Evolutionary conservation across 148 eudicot species (phyloP), one percentile per base, ranked within the genome.

Genomic region (Nepenthes mirabilis): DNA sequence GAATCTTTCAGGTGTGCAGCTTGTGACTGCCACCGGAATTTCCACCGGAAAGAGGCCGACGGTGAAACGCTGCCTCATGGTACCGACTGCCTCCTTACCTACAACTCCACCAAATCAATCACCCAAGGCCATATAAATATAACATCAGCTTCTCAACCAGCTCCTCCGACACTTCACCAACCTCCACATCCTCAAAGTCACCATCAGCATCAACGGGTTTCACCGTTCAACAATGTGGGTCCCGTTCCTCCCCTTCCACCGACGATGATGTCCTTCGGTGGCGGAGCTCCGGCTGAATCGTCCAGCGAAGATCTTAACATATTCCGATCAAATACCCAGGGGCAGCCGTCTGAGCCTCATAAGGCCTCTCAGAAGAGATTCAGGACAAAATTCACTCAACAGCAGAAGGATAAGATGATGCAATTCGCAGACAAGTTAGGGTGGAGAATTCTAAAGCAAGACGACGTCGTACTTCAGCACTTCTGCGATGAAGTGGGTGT

Each of bases 21-120:
- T 11, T 91, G 97, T 43, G 83, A 77, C 12, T 91, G 97, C 62
- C 97, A 91, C 67, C 87, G 97, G 34, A 91, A 75, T 45, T 91
- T 91, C 62, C 97, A 91, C 81, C 69, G 93, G 12, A 72, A 70
- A 65, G 90, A 85, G 33, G 34, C 56, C 9, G 75, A 66, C 34
- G 77, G 68, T 37, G 47, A 68, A 9, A 49, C 33, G 66, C 63
- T 61, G 11, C 78, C 49, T 5, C 37, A 74, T 5, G 23, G 52
- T 4, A 58, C 62, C 5, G 68, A 69, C 36, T 61, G 70, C 4
- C 52, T 61, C 12, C 62, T 65, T 56, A 64, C 75, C 0, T 73
- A 70, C 62, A 63, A 70, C 62, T 33, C 60, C 10, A 36, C 54
- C 13, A 49, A 49, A n/a, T 11, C 52, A 49, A 49, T 49, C 2